These are phyloP conservation scores for Stemphylium vesicarium DNA, from an alignment of 2,329 filamentous ascomycete genomes.

Conservation along the genomic window DNA sequence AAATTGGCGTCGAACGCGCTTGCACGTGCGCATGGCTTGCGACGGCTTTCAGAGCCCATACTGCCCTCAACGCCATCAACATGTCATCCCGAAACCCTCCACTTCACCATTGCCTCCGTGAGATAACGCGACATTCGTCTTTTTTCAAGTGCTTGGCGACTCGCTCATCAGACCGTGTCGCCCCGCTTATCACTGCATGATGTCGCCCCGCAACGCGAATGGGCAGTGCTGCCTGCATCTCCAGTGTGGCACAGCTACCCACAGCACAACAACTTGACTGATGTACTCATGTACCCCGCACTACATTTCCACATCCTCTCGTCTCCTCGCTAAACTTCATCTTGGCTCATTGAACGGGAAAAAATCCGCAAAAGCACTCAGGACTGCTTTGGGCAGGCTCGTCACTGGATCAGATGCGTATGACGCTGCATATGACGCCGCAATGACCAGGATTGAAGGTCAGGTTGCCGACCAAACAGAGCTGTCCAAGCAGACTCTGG, in stretches of 20 bases:
- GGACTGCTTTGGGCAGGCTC: neutral
- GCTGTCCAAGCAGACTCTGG: neutral
- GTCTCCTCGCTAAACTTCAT: neutral
- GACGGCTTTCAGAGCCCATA: neutral
- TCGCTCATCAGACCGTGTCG: no score
- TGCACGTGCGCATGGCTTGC: constrained; percentile 23
- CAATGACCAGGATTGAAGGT: neutral
- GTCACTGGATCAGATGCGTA: neutral
- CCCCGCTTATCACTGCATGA: no score
- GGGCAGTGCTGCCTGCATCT: no score
- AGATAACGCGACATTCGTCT: no score
- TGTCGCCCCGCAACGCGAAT: no score
- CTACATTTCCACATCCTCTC: no score
- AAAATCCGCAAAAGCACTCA: neutral
- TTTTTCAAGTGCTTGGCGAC: no score
- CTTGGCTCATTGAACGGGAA: neutral
- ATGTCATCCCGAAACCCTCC: no score
- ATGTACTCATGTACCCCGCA: no score
- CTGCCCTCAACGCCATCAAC: neutral
- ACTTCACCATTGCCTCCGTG: no score
- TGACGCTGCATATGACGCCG: neutral
- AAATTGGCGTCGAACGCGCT: constrained; percentile 24
- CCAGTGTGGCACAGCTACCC: no score
- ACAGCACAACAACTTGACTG: no score
- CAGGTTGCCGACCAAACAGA: neutral